A percentile compares a stretch with the other conserved stretches of the same genome.
Conservation (phyloP, 2,329 filamentous ascomycete species). For the Cytospora mali region DNA sequence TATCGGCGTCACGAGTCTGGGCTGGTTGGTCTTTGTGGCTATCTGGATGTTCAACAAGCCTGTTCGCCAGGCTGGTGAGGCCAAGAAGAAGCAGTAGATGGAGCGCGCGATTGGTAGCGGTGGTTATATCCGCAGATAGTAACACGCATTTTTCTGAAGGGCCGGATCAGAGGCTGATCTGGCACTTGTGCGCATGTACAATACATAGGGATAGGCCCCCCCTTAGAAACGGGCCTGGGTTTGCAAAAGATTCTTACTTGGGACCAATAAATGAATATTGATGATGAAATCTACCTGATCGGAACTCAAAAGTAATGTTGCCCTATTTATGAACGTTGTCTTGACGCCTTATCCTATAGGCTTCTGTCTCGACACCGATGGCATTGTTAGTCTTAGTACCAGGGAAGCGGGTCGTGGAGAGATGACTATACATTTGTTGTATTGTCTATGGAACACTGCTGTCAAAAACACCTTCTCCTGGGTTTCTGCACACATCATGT, state of each 20-base stretch:
- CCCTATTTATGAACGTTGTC: background rate
- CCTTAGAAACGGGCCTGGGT: constrained; percentile 11
- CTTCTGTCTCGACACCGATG: background rate
- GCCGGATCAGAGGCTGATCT: constrained; percentile 14
- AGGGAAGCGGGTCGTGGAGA: no score
- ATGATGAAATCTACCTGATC: background rate
- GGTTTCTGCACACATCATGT: no score
- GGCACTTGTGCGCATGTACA: constrained; percentile 25
- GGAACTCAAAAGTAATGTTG: background rate
- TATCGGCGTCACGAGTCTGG: constrained; percentile 78
- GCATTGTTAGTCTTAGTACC: no score
- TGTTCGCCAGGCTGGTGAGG: constrained; percentile 36
- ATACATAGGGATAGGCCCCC: constrained; percentile 18
- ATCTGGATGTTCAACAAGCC: constrained; percentile 80
- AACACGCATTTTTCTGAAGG: constrained; percentile 1
- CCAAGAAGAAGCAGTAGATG: constrained; percentile 52
- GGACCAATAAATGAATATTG: constrained; percentile 21
- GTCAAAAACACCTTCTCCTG: no score
- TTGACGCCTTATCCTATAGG: background rate
- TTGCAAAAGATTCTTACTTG: constrained; percentile 21
- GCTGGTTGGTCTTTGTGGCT: constrained; percentile 82
- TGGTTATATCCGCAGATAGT: constrained; percentile 5
- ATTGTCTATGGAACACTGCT: no score
- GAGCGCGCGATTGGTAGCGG: background rate
- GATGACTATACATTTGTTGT: no score